phyloP scores from a whole-genome alignment of 495 filamentous ascomycete species.

The Penicillium flavigenum region DNA sequence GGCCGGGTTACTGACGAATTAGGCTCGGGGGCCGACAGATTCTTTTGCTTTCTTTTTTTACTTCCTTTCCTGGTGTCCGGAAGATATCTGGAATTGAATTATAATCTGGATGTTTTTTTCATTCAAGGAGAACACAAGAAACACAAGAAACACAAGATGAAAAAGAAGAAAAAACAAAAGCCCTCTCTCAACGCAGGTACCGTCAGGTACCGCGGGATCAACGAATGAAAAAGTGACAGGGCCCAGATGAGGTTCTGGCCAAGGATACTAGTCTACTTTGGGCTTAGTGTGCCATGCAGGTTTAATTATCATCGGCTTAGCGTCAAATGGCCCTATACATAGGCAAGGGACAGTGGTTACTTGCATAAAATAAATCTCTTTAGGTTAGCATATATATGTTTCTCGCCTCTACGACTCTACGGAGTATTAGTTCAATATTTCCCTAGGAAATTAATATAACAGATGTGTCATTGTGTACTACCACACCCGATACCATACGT shows the following conservation, averaged over 20 bases:
- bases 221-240: conserved; percentile 15
- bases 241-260: conserved; percentile 17
- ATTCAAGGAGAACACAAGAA: not conserved
- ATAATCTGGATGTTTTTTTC: not conserved
- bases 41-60: not conserved
- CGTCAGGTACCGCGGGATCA: conserved; percentile 23
- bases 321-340: not conserved
- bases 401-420: not conserved
- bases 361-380: too few species aligned
- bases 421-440: not conserved
- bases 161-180: not conserved
- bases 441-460: too few species aligned
- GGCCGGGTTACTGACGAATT: conserved; percentile 28
- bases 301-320: conserved; percentile 20
- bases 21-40: conserved; percentile 13
- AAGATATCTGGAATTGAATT: not conserved
- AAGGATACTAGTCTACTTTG: conserved; percentile 5
- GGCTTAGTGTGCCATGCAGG: conserved; percentile 18
- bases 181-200: conserved; percentile 1
- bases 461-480: not conserved
- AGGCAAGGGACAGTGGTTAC: not conserved
- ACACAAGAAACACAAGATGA: not conserved
- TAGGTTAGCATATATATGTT: not conserved
- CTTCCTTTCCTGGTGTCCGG: not conserved
- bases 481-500: not conserved